Conservation (phyloP, 2,329 filamentous ascomycete species). For the Fusarium neocosmosporiellum region DNA sequence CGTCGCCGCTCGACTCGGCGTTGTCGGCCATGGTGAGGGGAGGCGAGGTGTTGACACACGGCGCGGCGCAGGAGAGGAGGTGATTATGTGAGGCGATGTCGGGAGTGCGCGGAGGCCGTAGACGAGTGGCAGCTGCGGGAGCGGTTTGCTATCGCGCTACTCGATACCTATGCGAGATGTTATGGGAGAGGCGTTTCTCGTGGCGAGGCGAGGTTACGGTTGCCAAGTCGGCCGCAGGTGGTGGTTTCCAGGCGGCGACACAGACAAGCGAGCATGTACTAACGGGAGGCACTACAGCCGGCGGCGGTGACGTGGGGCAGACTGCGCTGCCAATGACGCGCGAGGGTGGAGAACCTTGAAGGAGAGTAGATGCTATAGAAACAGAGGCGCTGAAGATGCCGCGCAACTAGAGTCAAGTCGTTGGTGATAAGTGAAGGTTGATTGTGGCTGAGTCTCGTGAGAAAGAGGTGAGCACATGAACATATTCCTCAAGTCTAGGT, state of each 20-base stretch:
- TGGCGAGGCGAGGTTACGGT: slow-evolving; percentile 21
- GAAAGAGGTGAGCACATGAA: not conserved
- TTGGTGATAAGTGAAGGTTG: not conserved
- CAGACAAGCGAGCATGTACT: not conserved
- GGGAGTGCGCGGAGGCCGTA: slow-evolving; percentile 18
- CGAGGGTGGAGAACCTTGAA: slow-evolving; percentile 16
- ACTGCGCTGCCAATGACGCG: slow-evolving; percentile 31
- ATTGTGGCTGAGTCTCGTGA: not conserved
- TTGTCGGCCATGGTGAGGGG: slow-evolving; percentile 71
- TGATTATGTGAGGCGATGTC: slow-evolving; percentile 22
- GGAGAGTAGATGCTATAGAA: slow-evolving; percentile 6
- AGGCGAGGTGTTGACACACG: slow-evolving; percentile 9
- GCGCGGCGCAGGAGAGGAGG: slow-evolving; percentile 25
- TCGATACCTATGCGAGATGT: not conserved
- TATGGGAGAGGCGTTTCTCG: not conserved
- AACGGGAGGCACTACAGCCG: slow-evolving; percentile 1
- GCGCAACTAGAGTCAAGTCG: not conserved
- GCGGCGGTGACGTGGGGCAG: slow-evolving; percentile 35
- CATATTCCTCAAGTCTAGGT: not conserved
- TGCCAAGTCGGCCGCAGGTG: slow-evolving; percentile 14
- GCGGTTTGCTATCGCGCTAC: not conserved
- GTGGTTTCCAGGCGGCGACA: slow-evolving; percentile 1
- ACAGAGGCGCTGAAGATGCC: not conserved
- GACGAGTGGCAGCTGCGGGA: not conserved
- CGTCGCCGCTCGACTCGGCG: slow-evolving; percentile 69